Conservation (phyloP, 805 yeast species). For the Yarrowia keelungensis region DNA sequence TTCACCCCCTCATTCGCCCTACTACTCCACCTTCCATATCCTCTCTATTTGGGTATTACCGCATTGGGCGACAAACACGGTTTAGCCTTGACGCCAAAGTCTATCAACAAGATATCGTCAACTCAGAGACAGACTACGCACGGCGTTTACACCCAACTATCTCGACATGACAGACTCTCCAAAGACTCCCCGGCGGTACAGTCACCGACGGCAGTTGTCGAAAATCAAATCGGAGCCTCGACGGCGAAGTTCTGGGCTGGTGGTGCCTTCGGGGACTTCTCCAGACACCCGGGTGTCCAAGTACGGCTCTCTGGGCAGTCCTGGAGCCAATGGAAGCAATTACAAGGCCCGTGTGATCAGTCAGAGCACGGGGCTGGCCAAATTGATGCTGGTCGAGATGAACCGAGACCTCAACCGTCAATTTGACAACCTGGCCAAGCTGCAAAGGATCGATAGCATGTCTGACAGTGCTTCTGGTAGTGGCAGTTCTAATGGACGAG, state of each 20-base stretch:
- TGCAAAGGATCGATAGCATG: slow-evolving; percentile 4
- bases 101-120: slow-evolving; percentile 3
- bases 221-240: slow-evolving; percentile 30
- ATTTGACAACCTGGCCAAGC: slow-evolving; percentile 3
- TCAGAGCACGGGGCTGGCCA: slow-evolving; percentile 34
- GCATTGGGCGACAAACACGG: slow-evolving; percentile 6
- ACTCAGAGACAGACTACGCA: neutral
- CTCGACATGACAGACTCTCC: slow-evolving; percentile 26
- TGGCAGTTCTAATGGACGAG: neutral
- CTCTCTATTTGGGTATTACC: slow-evolving; percentile 19
- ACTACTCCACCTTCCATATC: neutral
- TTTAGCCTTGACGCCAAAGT: neutral
- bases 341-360: slow-evolving; percentile 30
- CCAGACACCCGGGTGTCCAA: slow-evolving; percentile 16
- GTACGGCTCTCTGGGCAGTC: slow-evolving; percentile 26
- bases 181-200: slow-evolving; percentile 23
- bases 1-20: neutral
- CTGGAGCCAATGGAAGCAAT: slow-evolving; percentile 3
- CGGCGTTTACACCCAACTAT: neutral
- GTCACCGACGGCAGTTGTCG: slow-evolving; percentile 31
- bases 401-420: slow-evolving; percentile 32
- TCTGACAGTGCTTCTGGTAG: neutral
- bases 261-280: neutral
- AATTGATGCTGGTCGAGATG: slow-evolving; percentile 34
- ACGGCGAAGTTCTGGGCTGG: slow-evolving; percentile 16